Evolutionary conservation across 108 stramenopile species (phyloP).

Genomic region (Cyclotella atomus): DNA sequence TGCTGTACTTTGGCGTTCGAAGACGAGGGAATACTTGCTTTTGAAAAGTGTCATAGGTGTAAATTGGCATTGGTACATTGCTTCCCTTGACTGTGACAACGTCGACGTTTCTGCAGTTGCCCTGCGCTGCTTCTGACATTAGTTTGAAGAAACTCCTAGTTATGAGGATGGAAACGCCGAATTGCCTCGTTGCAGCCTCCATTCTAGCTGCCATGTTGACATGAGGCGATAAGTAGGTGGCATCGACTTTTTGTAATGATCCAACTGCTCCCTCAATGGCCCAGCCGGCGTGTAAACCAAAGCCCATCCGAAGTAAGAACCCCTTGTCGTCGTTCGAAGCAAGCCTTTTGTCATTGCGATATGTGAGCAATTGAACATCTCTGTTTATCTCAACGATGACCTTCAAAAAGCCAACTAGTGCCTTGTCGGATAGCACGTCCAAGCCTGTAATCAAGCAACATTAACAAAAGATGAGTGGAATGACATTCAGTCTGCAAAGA

Average conservation of each 20-base stretch:
- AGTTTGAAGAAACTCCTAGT: conserved; percentile 60
- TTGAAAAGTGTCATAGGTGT: conserved; percentile 73
- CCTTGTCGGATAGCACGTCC: conserved; percentile 76
- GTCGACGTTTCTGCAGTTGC: conserved; percentile 74
- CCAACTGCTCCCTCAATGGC: conserved; percentile 95
- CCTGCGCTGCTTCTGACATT: conserved; percentile 63
- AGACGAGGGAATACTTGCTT: conserved; percentile 77
- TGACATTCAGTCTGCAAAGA: conserved; percentile 6
- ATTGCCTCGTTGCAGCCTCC: conserved; percentile 90
- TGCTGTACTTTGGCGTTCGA: conserved; percentile 74
- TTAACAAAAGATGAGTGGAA: conserved; percentile 44
- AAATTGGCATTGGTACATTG: conserved; percentile 75
- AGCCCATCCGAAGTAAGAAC: conserved; percentile 67
- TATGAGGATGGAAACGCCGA: conserved; percentile 78
- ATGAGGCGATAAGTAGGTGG: conserved; percentile 95
- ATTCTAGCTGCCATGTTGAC: conserved; percentile 97
- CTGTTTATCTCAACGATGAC: conserved; percentile 79
- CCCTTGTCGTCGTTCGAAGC: conserved; percentile 29
- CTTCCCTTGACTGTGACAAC: conserved; percentile 89
- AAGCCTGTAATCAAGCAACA: conserved; percentile 71
- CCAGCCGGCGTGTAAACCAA: conserved; percentile 97
- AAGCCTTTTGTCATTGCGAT: conserved; percentile 62
- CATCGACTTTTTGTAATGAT: conserved; percentile 92
- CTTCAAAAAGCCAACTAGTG: conserved; percentile 84
- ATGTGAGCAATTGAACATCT: conserved; percentile 68